Evolutionary conservation across 2,329 filamentous ascomycete species (phyloP), one percentile per base, ranked within the genome.

Genomic region (Phyllosticta citribraziliensis): DNA sequence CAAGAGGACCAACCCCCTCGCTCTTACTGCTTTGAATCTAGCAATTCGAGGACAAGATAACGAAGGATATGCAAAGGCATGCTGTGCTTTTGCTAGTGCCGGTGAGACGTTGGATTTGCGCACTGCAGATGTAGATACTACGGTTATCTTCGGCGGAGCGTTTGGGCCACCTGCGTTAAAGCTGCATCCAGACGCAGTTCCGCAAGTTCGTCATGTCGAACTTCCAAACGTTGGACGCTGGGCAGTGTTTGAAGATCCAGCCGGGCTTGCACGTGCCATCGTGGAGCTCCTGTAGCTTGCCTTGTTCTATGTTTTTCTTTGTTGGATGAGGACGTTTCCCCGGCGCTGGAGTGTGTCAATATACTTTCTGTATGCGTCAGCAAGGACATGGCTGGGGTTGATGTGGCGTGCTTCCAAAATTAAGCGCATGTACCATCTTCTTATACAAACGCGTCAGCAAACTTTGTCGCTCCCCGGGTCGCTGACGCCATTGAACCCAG

Each of bases 51-150:
- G 72, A 0, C 79, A 81, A 63, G 77, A 82, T 64, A 73, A 78
- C 0, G 81, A 84, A 63, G 78, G 78, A 1, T 84, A 83, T 66
- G 81, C 81, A 1, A 84, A 84, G 63, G 81, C 74, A 0, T 80
- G 79, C 52, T 70, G 71, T 27, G 81, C 81, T 2, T 70, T 83
- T 30, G 81, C 77, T 3, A 70, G 69, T 3, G 74, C 75, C 0
- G 67, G 67, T 67, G 67, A 68, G 20, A 60, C 40, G 40, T 30
- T 79, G 22, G 67, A 74, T 22, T 64, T 79, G 2, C 64, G 69
- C 20, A 63, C 67, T 6, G 24, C 67, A 1, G 20, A 62, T 19
- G 58, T 65, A 2, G 55, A 65, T 51, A 64, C 64, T 17, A 57
- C 80, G 3, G 64, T 83, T 52, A 63, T 82, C 1, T 78, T 77